phyloP scores from a whole-genome alignment of 441 rosid genomes.

The Omphalea diandra region DNA sequence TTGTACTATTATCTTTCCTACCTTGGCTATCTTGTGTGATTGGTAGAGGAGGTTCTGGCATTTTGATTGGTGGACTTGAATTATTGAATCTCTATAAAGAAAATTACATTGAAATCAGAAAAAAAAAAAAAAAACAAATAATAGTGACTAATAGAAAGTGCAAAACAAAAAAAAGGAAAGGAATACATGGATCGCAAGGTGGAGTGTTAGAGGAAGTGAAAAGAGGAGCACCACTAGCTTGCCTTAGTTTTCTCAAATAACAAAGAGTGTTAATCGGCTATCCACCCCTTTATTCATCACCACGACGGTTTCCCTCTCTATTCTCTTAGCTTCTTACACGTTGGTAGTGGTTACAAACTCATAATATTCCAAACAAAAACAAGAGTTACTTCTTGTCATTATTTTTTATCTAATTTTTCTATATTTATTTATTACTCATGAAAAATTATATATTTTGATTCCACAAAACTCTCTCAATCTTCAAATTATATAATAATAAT shows the following conservation, averaged over 20 bases:
- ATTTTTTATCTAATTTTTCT: background rate
- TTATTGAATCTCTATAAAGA: too few relatives aligned
- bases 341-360: background rate
- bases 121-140: too few relatives aligned
- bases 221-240: conserved; percentile 4
- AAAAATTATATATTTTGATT: conserved; percentile 5
- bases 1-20: too few relatives aligned
- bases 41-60: too few relatives aligned
- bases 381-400: background rate
- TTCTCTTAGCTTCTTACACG: conserved; percentile 6
- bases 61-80: too few relatives aligned
- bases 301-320: conserved; percentile 30
- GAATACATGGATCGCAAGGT: background rate
- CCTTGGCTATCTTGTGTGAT: too few relatives aligned
- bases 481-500: too few relatives aligned
- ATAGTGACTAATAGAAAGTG: too few relatives aligned
- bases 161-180: too few relatives aligned
- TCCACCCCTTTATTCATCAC: conserved; percentile 30
- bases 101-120: too few relatives aligned
- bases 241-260: conserved; percentile 10
- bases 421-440: conserved; percentile 6
- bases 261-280: conserved; percentile 30
- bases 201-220: background rate
- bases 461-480: conserved; percentile 36
- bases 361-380: background rate